Base-by-base conservation (phyloP, 2,329 filamentous ascomycete genomes). In the Ophiostoma sp. region DNA sequence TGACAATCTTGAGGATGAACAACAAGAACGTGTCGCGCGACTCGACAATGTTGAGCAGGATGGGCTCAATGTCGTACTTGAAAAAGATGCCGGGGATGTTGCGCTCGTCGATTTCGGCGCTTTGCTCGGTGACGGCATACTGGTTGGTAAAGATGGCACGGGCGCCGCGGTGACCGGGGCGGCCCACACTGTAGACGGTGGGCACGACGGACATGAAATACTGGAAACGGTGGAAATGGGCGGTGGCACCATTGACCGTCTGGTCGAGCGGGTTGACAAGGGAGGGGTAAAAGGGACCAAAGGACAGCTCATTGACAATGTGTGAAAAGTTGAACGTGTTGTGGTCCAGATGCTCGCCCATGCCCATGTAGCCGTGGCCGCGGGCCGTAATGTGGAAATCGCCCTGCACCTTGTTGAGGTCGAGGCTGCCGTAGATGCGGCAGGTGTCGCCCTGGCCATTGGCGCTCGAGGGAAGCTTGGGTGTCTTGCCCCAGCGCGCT, bases 31-130 rank as follows among this genome's bases (percentile, higher is more conserved):
- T 87, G 73, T 91, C 91, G 79, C 94, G 90, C 79, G 90, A 90
- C 84, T 98, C 95, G 75, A 92, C 91, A 57, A 99, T 91, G 36
- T 92, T 91, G 71, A 99, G 86, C 81, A 96, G 85, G 78, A 99
- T 95, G 1, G 96, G 96, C 85, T 99, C 96, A 78, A 99, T 98
- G 81, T 98, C 95, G 84, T 97, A 99, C 85, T 98, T 99, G 88
- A 99, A 93, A 81, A 98, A 99, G 75, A 99, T 90, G 42, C 96
- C 96, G 0, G 96, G 96, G 0, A 98, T 89, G 74, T 85, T 84
- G 77, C 86, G 90, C 78, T 97, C 92, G 72, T 86, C 85, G 57
- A 97, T 87, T 48, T 86, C 84, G 78, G 91, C 89, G 78, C 88
- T 92, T 85, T 98, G 95, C 80, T 95, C 93, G 0, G 95, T 98